Base-by-base conservation (phyloP, 164 flowering plant species). In the Dillenia turbinata region DNA sequence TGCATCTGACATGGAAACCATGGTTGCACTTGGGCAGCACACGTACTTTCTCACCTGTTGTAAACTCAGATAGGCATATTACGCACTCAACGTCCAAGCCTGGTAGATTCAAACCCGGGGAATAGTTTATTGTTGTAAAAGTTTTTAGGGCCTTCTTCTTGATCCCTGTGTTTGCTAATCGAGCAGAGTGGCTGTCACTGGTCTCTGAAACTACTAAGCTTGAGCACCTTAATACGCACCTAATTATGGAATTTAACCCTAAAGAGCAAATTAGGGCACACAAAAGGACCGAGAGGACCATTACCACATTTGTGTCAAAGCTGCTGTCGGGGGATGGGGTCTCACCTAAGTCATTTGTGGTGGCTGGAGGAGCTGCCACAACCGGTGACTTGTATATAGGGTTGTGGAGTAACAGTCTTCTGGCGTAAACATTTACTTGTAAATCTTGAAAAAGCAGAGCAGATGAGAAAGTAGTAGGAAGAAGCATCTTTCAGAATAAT, bases 221-320 rank as follows among this genome's bases (percentile, higher is more conserved):
- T 1, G 93, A 80, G 69, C 92, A 90, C 59, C 97, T 77, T n/a
- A 88, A 22, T 5, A 86, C 92, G 61, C 97, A 92, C 53, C 82
- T 70, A 8, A 90, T 73, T 57, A 95, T 82, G 40, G 91, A 84
- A 52, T 92, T 92, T 10, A 94, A 60, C 11, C 87, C 99, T 0
- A 94, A 83, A 1, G 96, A 85, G 65, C 96, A 89, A 53, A 94
- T 80, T 46, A 94, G 66, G 51, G 94, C 96, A 59, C 97, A 92
- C 11, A 92, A 55, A 40, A 94, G 87, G 60, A 85, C 96, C 14
- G 92, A 79, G 7, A 94, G 83, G 56, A 89, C 86, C 96, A 92
- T 77, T 0, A 86, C 89, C 10, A 88, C 81, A 60, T 92, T 88
- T 4, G 87, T 81, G 62, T 95, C 96, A 46, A 90, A 85, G 65